phyloP scores from a whole-genome alignment of 371 early-diverging fungal species.

The Vairimorpha apis region DNA sequence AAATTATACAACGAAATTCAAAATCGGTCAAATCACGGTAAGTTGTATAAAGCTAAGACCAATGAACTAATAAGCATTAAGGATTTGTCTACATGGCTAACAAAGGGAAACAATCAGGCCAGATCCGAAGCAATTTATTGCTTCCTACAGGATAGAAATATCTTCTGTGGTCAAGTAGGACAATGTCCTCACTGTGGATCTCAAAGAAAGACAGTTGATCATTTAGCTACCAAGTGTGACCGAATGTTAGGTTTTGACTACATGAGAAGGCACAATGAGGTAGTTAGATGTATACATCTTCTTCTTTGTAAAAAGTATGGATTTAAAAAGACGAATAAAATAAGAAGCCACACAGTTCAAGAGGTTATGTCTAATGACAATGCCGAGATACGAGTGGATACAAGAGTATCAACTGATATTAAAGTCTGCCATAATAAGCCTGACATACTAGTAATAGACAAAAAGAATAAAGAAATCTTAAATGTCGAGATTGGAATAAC shows the following conservation, averaged over 20 bases:
- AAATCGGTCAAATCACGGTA: neutral
- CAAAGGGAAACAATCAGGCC: neutral
- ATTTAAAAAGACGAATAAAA: neutral
- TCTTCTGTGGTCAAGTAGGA: neutral
- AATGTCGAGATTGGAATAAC: neutral
- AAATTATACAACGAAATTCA: neutral
- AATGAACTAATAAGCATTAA: neutral
- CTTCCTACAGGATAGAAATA: constrained; percentile 1
- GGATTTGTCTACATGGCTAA: neutral
- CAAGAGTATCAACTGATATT: neutral
- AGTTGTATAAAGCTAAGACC: neutral
- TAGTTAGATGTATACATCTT: neutral
- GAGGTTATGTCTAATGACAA: neutral
- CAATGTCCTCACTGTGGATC: neutral
- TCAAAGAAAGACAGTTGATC: neutral
- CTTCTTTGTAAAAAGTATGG: constrained; percentile 1
- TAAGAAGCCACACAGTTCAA: neutral
- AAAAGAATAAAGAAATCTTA: neutral
- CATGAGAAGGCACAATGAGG: neutral
- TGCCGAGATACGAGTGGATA: constrained; percentile 5
- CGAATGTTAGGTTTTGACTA: neutral
- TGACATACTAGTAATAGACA: neutral
- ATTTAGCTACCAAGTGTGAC: neutral
- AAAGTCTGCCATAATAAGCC: neutral
- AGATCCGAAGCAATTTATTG: neutral